Evolutionary conservation across 495 filamentous ascomycete species (phyloP).

Genomic region (Hyaloscypha hepaticicola): DNA sequence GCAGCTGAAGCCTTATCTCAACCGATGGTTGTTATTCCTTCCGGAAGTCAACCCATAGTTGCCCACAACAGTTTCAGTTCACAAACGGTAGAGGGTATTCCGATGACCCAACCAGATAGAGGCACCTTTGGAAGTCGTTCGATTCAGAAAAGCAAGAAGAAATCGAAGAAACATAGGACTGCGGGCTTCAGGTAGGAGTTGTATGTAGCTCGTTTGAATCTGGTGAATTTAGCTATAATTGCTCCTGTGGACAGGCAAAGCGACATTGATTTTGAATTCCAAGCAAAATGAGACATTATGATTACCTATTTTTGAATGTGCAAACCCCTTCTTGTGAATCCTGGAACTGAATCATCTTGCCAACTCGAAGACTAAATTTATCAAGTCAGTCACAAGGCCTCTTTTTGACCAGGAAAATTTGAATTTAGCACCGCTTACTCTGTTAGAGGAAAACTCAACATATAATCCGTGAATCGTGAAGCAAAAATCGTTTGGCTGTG

Average conservation of each 20-base stretch:
- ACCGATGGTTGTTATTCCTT: constrained; percentile 7
- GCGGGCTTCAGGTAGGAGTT: constrained; percentile 24
- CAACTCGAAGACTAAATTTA: no score
- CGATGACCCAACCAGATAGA: constrained; percentile 44
- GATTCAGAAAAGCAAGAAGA: constrained; percentile 33
- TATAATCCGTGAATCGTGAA: not conserved
- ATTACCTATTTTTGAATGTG: no score
- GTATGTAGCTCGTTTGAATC: not conserved
- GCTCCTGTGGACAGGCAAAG: no score
- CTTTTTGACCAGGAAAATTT: no score
- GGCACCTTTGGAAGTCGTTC: constrained; percentile 39
- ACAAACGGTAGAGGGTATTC: constrained; percentile 25
- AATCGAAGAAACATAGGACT: constrained; percentile 28
- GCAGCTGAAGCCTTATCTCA: not conserved
- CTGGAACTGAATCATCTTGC: no score
- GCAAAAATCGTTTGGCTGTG: not conserved
- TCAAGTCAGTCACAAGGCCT: no score
- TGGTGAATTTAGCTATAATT: no score
- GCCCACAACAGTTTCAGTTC: constrained; percentile 21
- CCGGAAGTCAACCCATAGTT: constrained; percentile 27
- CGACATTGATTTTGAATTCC: no score
- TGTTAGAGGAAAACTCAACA: no score
- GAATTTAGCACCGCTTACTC: no score
- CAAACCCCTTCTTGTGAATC: no score
- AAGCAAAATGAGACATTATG: no score